Base-by-base conservation (phyloP, 805 yeast species). In the Myxozyma geophila region DNA sequence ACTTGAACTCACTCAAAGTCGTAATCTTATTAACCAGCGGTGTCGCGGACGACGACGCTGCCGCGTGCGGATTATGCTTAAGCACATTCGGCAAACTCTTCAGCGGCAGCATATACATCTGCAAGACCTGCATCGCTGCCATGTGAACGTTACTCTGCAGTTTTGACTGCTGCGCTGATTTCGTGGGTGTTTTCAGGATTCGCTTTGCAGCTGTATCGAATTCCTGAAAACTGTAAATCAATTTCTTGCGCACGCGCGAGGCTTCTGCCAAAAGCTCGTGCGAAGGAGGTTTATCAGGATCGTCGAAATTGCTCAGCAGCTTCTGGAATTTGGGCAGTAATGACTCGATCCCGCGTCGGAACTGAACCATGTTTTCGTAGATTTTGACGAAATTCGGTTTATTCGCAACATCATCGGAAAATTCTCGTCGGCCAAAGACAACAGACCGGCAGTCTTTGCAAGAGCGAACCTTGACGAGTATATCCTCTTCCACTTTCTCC, bases 371-470 rank as follows among this genome's bases (percentile, higher is more conserved):
- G n/a, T 76, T 75, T 39, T 76, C 77, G 70, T 81, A 81, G 40
- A 78, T 74, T n/a, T 71, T 70, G 9, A 84, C 66, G 4, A 85
- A 60, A 2, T 76, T 72, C 2, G 79, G 76, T 0, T 72, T 70
- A 1, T 51, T 50, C 9, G 68, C 65, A 2, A 74, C 35, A 57
- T 85, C 89, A 37, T 72, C 72, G 7, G 71, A 61, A 67, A 82
- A 82, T 58, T 83, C 83, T 69, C 85, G 80, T 54, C 82, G 85
- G 44, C 81, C 79, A 63, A 89, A 85, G 35, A 92, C 75, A 3
- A 78, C 76, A 65, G 84, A 78, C 58, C 88, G 87, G 77, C 99
- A 93, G 37, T 79, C 77, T 2, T 81, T 76, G 76, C 98, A 93
- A 40, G 91, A 75, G 46, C 97, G 74, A 9, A 89, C 72, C 2